Evolutionary conservation across 306 rosid species (phyloP), one percentile per base, ranked within the genome.

Genomic region (Dryas drummondii): DNA sequence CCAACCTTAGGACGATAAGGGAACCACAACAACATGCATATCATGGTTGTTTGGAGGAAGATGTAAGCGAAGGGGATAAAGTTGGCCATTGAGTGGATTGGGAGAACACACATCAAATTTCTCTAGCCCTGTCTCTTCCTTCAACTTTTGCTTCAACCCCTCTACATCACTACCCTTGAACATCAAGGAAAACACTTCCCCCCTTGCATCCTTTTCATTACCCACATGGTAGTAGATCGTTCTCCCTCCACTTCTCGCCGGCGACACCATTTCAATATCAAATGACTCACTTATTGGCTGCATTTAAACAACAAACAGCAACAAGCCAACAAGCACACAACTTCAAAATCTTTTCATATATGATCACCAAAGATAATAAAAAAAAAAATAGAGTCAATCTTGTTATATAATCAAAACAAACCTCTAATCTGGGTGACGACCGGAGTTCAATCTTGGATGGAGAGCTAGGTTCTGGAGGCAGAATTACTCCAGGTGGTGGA

Each of bases 41-140:
- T 87, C 89, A 26, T 69, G 5, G 11, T 86, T 86, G 82, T 90
- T 87, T 5, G 98, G 98, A 51, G 97, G 98, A 49, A 94, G 86
- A 40, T 91, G 98, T n/a, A 91, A 83, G 66, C 82, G 90, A 51
- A 91, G 90, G 1, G 97, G 97, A 72, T 82, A 88, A 3, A 94
- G 96, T 76, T 88, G 81, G 7, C 90, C 93, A 61, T 65, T 94
- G 45, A 94, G 79, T 14, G 94, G 96, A 77, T 90, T 94, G 15
- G 88, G 88, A 2, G 90, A 86, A 71, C 98, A 91, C 17, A 90
- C 96, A 16, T 80, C 72, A 66, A 91, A 76, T 71, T 86, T 88
- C 52, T 71, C 59, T 2, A 79, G 83, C 17, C 87, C 87, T 0
- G 87, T 85, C 80, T 91, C 91, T 52, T 87, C 85, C 81, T 69